Percentiles rank a stretch among this genome's conserved stretches.
phyloP scores from a whole-genome alignment of 2,329 filamentous ascomycete species.

The Geosmithia flava region DNA sequence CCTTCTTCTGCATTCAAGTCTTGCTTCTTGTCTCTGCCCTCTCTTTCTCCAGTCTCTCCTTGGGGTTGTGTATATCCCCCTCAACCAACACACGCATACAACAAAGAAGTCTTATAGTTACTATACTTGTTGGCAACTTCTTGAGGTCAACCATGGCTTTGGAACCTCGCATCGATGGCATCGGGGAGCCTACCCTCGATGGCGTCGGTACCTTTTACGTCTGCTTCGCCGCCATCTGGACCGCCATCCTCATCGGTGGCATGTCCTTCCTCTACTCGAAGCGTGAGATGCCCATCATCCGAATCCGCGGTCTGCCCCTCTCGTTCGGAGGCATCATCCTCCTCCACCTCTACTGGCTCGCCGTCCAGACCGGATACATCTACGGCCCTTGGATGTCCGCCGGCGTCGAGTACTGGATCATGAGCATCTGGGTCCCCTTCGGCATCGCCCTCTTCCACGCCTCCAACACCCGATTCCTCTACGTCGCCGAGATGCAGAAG shows the following conservation, averaged over 20 bases:
- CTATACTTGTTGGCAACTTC: not conserved
- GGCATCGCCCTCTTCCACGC: constrained; percentile 55
- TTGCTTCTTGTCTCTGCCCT: not conserved
- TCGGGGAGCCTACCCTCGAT: not conserved
- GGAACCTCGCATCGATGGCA: not conserved
- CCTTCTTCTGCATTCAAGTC: not conserved
- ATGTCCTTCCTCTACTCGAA: constrained; percentile 24
- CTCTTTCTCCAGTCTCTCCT: not conserved
- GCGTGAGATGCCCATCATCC: constrained; percentile 21
- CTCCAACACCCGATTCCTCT: constrained; percentile 45
- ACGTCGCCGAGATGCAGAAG: constrained; percentile 40
- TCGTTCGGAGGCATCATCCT: constrained; percentile 24
- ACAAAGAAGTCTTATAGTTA: not conserved
- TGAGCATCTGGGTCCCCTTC: constrained; percentile 50
- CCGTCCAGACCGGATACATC: constrained; percentile 23
- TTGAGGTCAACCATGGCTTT: not conserved
- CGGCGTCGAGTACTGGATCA: constrained; percentile 48
- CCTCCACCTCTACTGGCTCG: constrained; percentile 27
- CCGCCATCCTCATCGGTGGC: constrained; percentile 9
- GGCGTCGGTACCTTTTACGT: constrained; percentile 4
- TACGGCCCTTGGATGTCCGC: constrained; percentile 27
- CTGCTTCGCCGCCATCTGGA: constrained; percentile 4
- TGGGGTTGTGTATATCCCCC: not conserved
- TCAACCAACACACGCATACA: too few species aligned
- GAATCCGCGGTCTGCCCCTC: constrained; percentile 24